These are phyloP conservation scores for Corymbia citriodora DNA, from an alignment of 441 rosid species.

Conservation along the genomic window DNA sequence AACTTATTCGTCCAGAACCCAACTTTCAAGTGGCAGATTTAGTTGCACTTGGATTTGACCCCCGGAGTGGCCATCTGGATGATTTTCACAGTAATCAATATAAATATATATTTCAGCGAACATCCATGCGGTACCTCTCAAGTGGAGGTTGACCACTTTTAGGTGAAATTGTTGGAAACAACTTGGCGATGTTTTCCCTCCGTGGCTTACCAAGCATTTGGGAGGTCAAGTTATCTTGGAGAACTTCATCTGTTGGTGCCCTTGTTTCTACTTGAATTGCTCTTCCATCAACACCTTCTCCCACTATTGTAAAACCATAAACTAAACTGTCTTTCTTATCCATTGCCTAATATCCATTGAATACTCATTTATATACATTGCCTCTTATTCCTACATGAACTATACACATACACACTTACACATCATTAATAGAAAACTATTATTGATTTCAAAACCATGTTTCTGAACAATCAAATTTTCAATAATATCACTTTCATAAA, in stretches of 20 bases:
- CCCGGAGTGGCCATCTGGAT: neutral
- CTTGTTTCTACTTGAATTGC: neutral
- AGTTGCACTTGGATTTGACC: neutral
- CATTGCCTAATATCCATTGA: neutral
- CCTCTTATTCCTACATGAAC: neutral
- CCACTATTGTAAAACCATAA: too few species aligned
- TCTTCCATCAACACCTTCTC: neutral
- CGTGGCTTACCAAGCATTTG: neutral
- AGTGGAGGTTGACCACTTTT: neutral
- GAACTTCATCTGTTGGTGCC: neutral
- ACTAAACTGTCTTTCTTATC: too few species aligned
- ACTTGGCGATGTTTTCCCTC: neutral
- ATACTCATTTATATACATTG: neutral
- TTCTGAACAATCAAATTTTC: neutral
- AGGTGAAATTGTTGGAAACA: neutral
- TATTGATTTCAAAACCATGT: neutral
- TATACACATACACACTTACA: neutral
- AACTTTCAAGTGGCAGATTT: neutral
- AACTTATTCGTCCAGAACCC: neutral
- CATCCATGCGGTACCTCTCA: neutral
- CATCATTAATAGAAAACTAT: neutral
- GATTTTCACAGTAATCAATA: neutral
- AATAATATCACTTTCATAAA: neutral
- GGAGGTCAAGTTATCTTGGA: neutral
- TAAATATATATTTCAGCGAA: neutral